These are phyloP conservation scores for Rhizomucor miehei DNA, from an alignment of 371 early-diverging fungal species.

Conservation along the genomic window DNA sequence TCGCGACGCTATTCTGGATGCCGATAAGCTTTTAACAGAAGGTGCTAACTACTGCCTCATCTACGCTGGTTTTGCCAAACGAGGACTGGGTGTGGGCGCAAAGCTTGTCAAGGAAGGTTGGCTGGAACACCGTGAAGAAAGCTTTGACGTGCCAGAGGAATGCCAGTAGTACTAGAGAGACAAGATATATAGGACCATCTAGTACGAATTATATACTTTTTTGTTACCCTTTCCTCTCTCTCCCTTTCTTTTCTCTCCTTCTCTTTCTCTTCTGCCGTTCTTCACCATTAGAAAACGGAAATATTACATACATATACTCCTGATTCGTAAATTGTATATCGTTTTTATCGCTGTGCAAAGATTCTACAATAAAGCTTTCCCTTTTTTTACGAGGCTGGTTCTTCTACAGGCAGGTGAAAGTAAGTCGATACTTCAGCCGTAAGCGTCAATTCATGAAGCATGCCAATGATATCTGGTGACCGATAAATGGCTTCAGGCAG, in stretches of 20 bases:
- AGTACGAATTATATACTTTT: too few relatives aligned
- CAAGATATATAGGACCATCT: too few relatives aligned
- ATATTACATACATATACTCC: too few relatives aligned
- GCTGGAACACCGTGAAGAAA: conserved; percentile 63
- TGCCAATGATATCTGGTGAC: conserved; percentile 33
- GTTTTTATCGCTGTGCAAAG: too few relatives aligned
- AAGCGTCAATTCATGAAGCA: conserved; percentile 36
- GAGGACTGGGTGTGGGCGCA: conserved; percentile 83
- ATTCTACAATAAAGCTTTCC: too few relatives aligned
- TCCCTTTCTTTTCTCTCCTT: too few relatives aligned
- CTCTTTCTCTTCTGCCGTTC: too few relatives aligned
- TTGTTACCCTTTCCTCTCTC: too few relatives aligned
- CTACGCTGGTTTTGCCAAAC: conserved; percentile 90
- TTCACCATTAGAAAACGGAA: too few relatives aligned
- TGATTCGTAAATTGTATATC: too few relatives aligned
- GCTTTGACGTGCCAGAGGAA: conserved; percentile 48
- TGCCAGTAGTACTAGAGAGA: too few relatives aligned
- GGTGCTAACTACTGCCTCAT: conserved; percentile 83
- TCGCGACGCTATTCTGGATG: conserved; percentile 90
- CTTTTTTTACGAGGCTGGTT: neutral
- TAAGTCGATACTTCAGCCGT: conserved; percentile 45
- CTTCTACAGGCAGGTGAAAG: conserved; percentile 30
- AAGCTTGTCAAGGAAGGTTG: conserved; percentile 63
- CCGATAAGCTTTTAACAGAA: conserved; percentile 76
- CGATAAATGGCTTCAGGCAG: conserved; percentile 38